Base-by-base conservation (phyloP, 1,284 basidiomycete species). In the Wallemia mellicola region DNA sequence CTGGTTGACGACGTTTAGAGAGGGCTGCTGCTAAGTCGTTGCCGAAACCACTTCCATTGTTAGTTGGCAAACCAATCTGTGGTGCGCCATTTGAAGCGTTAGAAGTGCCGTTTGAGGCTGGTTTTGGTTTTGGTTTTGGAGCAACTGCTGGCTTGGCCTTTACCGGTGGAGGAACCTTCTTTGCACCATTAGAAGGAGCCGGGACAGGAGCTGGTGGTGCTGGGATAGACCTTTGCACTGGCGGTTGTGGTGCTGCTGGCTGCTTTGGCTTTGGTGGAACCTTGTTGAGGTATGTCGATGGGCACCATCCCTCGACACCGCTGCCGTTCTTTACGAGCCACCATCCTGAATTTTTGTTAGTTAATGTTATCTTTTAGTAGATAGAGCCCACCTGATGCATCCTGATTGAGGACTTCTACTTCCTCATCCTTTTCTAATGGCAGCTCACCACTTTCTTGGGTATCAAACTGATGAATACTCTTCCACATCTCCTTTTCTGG, bases 331-430 rank as follows among this genome's bases (percentile, higher is more conserved):
- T 86, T 59, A 96, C 82, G 54, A 96, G 75, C 89, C 92, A 96
- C 92, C 92, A 98, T 1, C 77, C 73, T 69, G 61, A 59, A 2
- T 63, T 64, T 24, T 55, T 64, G 27, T 63, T 60, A 27, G 38
- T 25, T 2, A 19, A 48, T 17, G n/a, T 22, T 15, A 15, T 17
- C 56, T 54, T 27, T 27, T 25, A 55, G 27, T 59, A 26, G 19
- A 14, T 1, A 22, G n/a, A 17, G 64, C 70, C 62, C 54, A 64
- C 83, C 88, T 66, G 89, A 88, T 62, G 86, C 79, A 64, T 94
- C 88, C 73, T 95, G 89, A 73, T 94, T 82, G 59, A 91, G 75
- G 15, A 98, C 75, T 70, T 96, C 89, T 1, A 96, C 84, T 1
- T 86, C 62, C 62, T 96, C 92, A 66, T 88, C 92, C 70, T 95